A percentile compares a stretch with the other conserved stretches of the same genome.
Conservation (phyloP, 805 yeast species). For the Yamadazyma sp. region DNA sequence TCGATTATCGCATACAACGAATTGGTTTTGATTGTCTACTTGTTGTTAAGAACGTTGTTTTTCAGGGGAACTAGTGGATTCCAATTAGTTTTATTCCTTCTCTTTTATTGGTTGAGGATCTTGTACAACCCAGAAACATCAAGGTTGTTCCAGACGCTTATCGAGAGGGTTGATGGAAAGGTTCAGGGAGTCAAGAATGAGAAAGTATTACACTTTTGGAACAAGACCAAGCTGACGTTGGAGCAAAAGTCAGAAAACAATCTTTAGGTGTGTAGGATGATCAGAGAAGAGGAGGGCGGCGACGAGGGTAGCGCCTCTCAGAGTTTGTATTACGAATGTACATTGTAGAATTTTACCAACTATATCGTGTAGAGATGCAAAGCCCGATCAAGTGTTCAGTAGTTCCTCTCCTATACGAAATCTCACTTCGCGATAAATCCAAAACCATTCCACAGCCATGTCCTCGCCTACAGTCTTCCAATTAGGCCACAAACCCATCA, state of each 20-base stretch:
- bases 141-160: slow-evolving; percentile 40
- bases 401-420: too few relatives aligned
- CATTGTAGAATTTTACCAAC: neutral
- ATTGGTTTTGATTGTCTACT: slow-evolving; percentile 50
- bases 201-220: slow-evolving; percentile 40
- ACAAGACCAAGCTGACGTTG: slow-evolving; percentile 30
- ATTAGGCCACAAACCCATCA: slow-evolving; percentile 81
- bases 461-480: slow-evolving; percentile 49
- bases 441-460: too few relatives aligned
- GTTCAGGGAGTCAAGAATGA: slow-evolving; percentile 45
- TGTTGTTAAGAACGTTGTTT: slow-evolving; percentile 58
- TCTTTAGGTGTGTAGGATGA: neutral
- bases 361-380: too few relatives aligned
- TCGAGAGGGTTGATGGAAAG: slow-evolving; percentile 44
- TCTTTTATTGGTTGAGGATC: slow-evolving; percentile 71
- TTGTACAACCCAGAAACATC: slow-evolving; percentile 53
- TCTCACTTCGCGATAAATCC: too few relatives aligned
- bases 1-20: slow-evolving; percentile 61
- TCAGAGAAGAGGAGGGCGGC: too few relatives aligned
- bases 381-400: too few relatives aligned
- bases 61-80: slow-evolving; percentile 70
- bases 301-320: too few relatives aligned
- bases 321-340: too few relatives aligned
- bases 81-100: slow-evolving; percentile 55
- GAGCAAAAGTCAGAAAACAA: slow-evolving; percentile 24